phyloP scores from a whole-genome alignment of 495 filamentous ascomycete species.

The Talaromyces adpressus region DNA sequence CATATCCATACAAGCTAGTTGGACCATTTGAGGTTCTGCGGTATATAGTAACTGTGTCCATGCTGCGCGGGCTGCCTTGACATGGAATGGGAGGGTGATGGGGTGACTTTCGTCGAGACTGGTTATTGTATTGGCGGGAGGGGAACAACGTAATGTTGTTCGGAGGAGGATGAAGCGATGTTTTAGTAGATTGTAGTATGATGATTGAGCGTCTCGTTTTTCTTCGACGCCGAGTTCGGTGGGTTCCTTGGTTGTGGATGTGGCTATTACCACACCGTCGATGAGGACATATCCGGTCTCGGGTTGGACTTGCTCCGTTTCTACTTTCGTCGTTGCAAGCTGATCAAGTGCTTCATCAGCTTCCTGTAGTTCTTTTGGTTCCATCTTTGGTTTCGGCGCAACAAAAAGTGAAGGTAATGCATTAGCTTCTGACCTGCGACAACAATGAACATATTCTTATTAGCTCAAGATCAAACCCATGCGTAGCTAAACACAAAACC shows the following conservation, averaged over 20 bases:
- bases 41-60: slow-evolving; percentile 44
- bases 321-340: slow-evolving; percentile 15
- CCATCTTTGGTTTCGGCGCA: slow-evolving; percentile 37
- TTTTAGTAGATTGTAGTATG: slow-evolving; percentile 58
- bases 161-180: slow-evolving; percentile 54
- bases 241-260: background rate
- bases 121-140: slow-evolving; percentile 40
- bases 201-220: slow-evolving; percentile 45
- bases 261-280: slow-evolving; percentile 9
- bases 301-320: slow-evolving; percentile 6
- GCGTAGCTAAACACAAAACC: slow-evolving; percentile 7
- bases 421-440: slow-evolving; percentile 62
- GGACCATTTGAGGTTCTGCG: slow-evolving; percentile 57
- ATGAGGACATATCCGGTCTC: slow-evolving; percentile 11
- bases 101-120: slow-evolving; percentile 51
- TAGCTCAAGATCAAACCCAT: slow-evolving; percentile 8
- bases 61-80: slow-evolving; percentile 34
- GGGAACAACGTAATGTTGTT: slow-evolving; percentile 44
- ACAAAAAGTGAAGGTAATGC: slow-evolving; percentile 59
- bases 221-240: slow-evolving; percentile 14
- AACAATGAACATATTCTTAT: slow-evolving; percentile 9
- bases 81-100: slow-evolving; percentile 42
- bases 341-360: slow-evolving; percentile 30
- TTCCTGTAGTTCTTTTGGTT: slow-evolving; percentile 9
- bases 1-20: slow-evolving; percentile 63